phyloP scores from a whole-genome alignment of 1,284 basidiomycete species.

The Butyriboletus appendiculatus region DNA sequence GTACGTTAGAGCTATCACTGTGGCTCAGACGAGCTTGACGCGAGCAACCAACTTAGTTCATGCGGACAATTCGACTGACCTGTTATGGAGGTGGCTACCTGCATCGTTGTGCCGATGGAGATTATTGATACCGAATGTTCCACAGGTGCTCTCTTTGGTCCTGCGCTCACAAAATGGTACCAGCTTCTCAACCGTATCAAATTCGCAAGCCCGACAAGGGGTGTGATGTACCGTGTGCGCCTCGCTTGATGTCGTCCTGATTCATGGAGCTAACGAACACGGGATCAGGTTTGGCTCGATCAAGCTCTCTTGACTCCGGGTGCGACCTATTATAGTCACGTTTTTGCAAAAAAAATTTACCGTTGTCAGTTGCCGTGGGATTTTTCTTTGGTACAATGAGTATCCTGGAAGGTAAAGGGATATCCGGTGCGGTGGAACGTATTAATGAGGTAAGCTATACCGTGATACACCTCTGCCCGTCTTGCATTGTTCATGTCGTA shows the following conservation, averaged over 20 bases:
- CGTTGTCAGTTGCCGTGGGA: conserved; percentile 54
- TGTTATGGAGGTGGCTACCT: conserved; percentile 66
- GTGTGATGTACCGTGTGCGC: conserved; percentile 60
- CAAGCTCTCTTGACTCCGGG: conserved; percentile 72
- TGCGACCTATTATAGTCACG: conserved; percentile 16
- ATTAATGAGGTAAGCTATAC: conserved; percentile 50
- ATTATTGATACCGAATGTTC: background rate
- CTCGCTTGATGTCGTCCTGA: background rate
- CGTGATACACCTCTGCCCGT: background rate
- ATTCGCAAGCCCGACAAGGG: conserved; percentile 57
- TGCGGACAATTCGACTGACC: conserved; percentile 68
- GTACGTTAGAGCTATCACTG: conserved; percentile 41
- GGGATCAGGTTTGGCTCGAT: conserved; percentile 67
- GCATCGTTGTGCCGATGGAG: conserved; percentile 1
- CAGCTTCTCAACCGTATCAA: conserved; percentile 61
- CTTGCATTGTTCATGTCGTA: background rate
- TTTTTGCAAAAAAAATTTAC: background rate
- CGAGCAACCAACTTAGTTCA: conserved; percentile 45
- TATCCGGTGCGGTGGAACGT: conserved; percentile 54
- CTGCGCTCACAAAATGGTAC: conserved; percentile 74
- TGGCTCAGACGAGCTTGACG: background rate
- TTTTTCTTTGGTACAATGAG: conserved; percentile 79
- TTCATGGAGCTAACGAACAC: background rate
- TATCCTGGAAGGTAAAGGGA: conserved; percentile 65
- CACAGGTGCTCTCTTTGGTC: conserved; percentile 66